Evolutionary conservation across 257 asterid species (phyloP), one percentile per base, ranked within the genome.

Genomic region (Leonotis leonurus): DNA sequence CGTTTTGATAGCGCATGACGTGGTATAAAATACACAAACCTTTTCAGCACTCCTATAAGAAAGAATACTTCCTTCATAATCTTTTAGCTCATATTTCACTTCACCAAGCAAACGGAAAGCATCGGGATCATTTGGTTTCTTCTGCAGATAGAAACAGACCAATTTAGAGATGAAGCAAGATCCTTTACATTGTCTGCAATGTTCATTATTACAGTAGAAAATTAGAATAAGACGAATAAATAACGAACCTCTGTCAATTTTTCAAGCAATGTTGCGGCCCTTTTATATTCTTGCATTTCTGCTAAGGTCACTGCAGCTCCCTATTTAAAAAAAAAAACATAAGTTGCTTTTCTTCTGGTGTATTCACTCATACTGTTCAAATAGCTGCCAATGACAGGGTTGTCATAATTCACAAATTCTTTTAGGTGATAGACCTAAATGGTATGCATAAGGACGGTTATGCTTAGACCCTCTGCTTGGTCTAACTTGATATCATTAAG

Each of bases 41-140:
- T 37, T 71, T 61, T 76, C 72, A 37, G 97, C 87, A 63, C 64
- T 83, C 78, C 61, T 86, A 68, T 83, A 92, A 43, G 99, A 93
- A 76, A 56, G 67, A 69, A 80, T 84, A 74, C 99, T 89, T 66
- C 94, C 91, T 41, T 85, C 90, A 68, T 78, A 92, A 80, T 92
- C 99, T 67, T 80, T 80, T 65, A 89, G 81, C 77, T 76, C 89
- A 72, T 89, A 89, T 75, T 85, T 85, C 77, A 92, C 91, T 77
- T 89, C 97, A 73, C 95, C 99, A 65, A 92, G 97, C 79, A 89
- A 81, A 44, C 97, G 96, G 65, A 78, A 85, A 76, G 78, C 89
- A 78, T 89, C 96, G 27, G 90, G 95, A 68, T 89, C 93, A 71
- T 66, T 72, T 59, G 84, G 80, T 72, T 76, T 81, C 70, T 77